Evolutionary conservation across 371 early-diverging fungal genomes (phyloP), one percentile per base, ranked within the genome.

Genomic region (Catenaria anguillulae): DNA sequence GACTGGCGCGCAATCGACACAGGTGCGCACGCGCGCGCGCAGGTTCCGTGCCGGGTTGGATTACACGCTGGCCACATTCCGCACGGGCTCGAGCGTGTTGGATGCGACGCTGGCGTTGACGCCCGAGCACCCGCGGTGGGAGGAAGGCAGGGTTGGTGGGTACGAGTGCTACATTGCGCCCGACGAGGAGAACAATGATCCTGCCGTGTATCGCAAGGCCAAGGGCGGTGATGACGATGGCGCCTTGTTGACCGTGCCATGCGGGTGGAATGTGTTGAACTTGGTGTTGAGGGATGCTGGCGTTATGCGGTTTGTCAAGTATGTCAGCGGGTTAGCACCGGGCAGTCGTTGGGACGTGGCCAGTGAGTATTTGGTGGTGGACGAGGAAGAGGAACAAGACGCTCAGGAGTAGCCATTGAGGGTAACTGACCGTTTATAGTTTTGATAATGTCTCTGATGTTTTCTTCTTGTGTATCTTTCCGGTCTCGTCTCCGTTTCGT

Each of bases 151-250:
- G 45, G 73, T 77, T 55, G 88, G 88, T 55, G 89, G 85, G 3
- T 88, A 85, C 66, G 83, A 85, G 60, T 84, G 84, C 64, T 86
- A 86, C 65, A 78, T 87, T 75, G 79, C 83, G 21, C 76, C 79
- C 6, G 81, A 82, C 60, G 81, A 80, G 56, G 80, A 74, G 29
- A 81, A 79, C 58, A 82, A 79, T 61, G 85, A 86, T 62, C 79
- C 83, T 0, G 84, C 89, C 36, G 80, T 81, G 61, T 87, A 86
- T 65, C 73, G 80, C 26, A 68, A 67, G 5, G 73, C 71, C 29
- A 23, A 50, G 52, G 29, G 23, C 29, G 52, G 23, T 31, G 52
- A 50, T 2, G 83, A 83, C 29, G 86, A 81, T 48, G 83, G 82
- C 46, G 83, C 83, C 4, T 66, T 88, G 63, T 66, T 88, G 54